Conservation (phyloP, 352 stramenopile genomes). For the Pythium phragmiticola region DNA sequence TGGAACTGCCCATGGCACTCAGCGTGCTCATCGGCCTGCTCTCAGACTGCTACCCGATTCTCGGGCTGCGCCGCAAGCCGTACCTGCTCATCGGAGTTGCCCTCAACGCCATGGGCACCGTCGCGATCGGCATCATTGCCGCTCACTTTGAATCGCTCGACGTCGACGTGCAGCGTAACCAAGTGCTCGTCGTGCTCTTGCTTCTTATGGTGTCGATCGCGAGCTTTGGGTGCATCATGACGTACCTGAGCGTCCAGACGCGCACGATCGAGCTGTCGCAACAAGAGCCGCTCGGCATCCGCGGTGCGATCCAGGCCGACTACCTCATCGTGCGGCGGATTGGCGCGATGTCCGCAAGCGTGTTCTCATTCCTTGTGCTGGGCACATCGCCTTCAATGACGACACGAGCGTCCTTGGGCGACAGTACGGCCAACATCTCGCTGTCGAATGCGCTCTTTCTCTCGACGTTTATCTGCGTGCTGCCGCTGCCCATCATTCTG, state of each 20-base stretch:
- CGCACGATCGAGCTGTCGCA: slow-evolving; percentile 38
- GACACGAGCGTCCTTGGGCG: not conserved
- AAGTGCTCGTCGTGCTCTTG: slow-evolving; percentile 20
- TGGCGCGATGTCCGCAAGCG: slow-evolving; percentile 9
- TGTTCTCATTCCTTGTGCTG: slow-evolving; percentile 6
- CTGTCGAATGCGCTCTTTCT: slow-evolving; percentile 35
- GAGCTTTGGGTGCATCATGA: slow-evolving; percentile 38
- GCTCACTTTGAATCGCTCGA: slow-evolving; percentile 17
- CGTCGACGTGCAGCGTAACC: not conserved
- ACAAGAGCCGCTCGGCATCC: slow-evolving; percentile 30
- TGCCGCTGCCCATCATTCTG: slow-evolving; percentile 34
- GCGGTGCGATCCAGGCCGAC: slow-evolving; percentile 26
- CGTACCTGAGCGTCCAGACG: slow-evolving; percentile 35
- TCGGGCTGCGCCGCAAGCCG: slow-evolving; percentile 32
- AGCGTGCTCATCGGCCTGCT: slow-evolving; percentile 37
- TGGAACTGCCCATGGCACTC: slow-evolving; percentile 31
- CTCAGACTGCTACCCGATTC: slow-evolving; percentile 33
- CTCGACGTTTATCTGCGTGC: slow-evolving; percentile 27
- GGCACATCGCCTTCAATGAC: too few species aligned
- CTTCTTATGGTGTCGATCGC: slow-evolving; percentile 30
- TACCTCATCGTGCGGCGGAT: slow-evolving; percentile 36
- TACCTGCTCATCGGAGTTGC: slow-evolving; percentile 35
- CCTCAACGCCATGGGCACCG: slow-evolving; percentile 21
- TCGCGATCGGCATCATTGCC: slow-evolving; percentile 22
- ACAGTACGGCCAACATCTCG: not conserved